A percentile compares a stretch with the other conserved stretches of the same genome.
Conservation (phyloP, 2,329 filamentous ascomycete genomes). For the Penicillium digitatum region DNA sequence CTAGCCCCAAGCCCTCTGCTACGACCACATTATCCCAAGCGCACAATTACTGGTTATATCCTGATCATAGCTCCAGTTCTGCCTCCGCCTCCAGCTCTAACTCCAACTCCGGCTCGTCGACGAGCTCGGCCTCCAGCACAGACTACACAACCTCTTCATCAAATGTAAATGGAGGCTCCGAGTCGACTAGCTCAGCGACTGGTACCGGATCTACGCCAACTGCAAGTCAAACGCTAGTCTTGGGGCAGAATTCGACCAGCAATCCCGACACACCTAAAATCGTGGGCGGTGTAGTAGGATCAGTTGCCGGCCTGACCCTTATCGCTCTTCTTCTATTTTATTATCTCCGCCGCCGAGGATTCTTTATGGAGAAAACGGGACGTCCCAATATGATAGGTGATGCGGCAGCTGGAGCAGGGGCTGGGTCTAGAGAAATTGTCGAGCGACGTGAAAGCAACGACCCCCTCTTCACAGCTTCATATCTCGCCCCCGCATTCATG, state of each 20-base stretch:
- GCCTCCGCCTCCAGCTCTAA: background rate
- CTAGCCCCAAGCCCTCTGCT: background rate
- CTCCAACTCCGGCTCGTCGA: background rate
- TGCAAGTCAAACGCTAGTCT: conserved; percentile 10
- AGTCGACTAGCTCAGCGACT: conserved; percentile 6
- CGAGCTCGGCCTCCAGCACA: background rate
- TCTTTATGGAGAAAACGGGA: conserved; percentile 26
- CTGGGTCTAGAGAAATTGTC: conserved; percentile 30
- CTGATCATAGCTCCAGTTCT: background rate
- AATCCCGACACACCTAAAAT: conserved; percentile 49
- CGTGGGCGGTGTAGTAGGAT: conserved; percentile 61
- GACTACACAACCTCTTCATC: background rate
- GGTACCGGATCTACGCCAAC: conserved; percentile 9
- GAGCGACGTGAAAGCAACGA: conserved; percentile 39
- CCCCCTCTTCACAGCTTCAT: conserved; percentile 38
- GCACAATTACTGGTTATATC: background rate
- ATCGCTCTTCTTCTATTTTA: conserved; percentile 41
- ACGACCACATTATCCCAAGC: background rate
- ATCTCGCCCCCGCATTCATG: conserved; percentile 39
- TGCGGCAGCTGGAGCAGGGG: conserved; percentile 7
- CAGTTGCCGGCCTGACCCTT: conserved; percentile 55
- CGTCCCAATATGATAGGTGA: conserved; percentile 27
- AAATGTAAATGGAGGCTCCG: background rate
- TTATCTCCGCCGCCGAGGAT: conserved; percentile 50
- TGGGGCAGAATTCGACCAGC: conserved; percentile 14